Base-by-base conservation (phyloP, 106 monocot species). In the Narthecium ossifragum region DNA sequence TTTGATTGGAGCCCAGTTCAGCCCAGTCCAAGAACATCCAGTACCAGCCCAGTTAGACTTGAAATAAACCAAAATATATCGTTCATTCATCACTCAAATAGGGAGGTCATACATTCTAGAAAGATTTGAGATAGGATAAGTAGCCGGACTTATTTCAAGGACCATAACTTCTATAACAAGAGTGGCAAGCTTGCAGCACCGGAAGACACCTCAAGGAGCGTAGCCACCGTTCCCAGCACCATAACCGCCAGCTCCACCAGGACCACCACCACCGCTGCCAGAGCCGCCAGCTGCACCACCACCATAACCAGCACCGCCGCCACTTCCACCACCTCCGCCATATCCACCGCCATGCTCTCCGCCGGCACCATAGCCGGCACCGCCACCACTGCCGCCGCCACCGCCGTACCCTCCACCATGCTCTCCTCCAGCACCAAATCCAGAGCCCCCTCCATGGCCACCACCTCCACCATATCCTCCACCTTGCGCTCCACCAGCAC, bases 391-490 rank as follows among this genome's bases (percentile, higher is more conserved):
- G 7, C 61, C 61, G 48, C 39, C 8, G 3, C 61, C 61, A 18
- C 61, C 61, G 13, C 46, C 45, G 8, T 29, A 17, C 2, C 61
- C 61, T 3, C 60, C 60, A 28, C 41, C 60, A 46, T 48, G 38
- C 9, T 46, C 43, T 37, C 46, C 23, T 3, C 38, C 36, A 8
- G 33, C 61, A 31, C 29, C 61, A 30, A 31, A 36, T 9, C 29
- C 22, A 31, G 25, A 45, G 3, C 61, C 61, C 30, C 61, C 46
- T 18, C 61, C 61, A 27, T 24, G 1, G 9, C 60, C 70, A 2
- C 52, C 52, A 13, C 70, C 70, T 12, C 57, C 57, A 5, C 66
- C 55, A 27, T 53, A 54, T 11, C 54, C 66, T 10, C 26, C 26
- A 21, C 39, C 70, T 14, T 47, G 22, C 8, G 30, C 53, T 4